These are phyloP conservation scores for Gynochthodes officinalis DNA, from an alignment of 257 asterid genomes.

Conservation along the genomic window DNA sequence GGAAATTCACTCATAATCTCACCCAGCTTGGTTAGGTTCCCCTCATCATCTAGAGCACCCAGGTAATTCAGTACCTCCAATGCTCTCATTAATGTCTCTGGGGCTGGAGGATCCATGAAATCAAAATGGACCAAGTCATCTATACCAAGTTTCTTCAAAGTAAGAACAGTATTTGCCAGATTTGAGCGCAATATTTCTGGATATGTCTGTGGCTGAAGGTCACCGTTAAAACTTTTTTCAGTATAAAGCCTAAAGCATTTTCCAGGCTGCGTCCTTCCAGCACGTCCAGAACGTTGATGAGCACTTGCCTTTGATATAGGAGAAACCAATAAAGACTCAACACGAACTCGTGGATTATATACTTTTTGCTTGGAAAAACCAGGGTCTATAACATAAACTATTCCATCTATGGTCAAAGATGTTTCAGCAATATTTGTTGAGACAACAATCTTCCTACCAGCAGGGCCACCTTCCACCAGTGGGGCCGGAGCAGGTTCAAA, in stretches of 20 bases:
- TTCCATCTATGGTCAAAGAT: constrained; percentile 95
- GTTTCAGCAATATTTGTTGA: constrained; percentile 98
- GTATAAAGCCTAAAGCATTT: constrained; percentile 95
- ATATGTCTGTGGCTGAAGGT: constrained; percentile 90
- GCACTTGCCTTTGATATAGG: constrained; percentile 99
- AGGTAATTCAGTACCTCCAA: constrained; percentile 90
- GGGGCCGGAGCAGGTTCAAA: constrained; percentile 99
- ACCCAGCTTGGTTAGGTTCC: constrained; percentile 84
- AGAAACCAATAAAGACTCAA: constrained; percentile 92
- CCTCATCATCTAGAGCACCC: constrained; percentile 96
- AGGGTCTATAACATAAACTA: constrained; percentile 94
- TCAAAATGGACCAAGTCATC: constrained; percentile 94
- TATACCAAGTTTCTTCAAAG: constrained; percentile 86
- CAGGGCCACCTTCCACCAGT: constrained; percentile 70
- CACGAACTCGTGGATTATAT: constrained; percentile 90
- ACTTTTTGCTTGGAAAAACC: constrained; percentile 94
- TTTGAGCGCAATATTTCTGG: constrained; percentile 92
- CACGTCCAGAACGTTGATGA: constrained; percentile 97
- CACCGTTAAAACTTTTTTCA: constrained; percentile 78
- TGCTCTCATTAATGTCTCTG: constrained; percentile 94
- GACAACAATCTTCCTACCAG: constrained; percentile 96
- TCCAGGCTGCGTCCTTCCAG: constrained; percentile 99
- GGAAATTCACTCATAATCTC: constrained; percentile 96
- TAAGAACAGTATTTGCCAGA: constrained; percentile 87
- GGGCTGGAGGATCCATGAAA: constrained; percentile 99